Percentiles rank a stretch among this genome's conserved stretches.
Conservation (phyloP, 257 asterid species). For the Lantana camara region DNA sequence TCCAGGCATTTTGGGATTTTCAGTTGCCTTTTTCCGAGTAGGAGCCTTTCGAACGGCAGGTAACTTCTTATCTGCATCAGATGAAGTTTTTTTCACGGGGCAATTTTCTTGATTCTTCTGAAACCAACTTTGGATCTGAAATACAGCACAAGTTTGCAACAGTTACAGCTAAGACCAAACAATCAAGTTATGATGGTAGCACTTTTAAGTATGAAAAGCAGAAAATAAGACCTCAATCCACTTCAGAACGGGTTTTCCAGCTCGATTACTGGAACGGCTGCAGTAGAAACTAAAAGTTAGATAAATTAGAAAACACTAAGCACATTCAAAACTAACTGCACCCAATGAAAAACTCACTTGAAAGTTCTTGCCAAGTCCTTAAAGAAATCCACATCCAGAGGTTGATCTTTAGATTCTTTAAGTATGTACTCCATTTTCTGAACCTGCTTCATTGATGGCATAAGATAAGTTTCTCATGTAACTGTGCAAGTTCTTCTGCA, state of each 20-base stretch:
- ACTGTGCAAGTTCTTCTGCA: conserved; percentile 31
- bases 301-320: conserved; percentile 17
- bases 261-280: conserved; percentile 72
- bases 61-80: conserved; percentile 27
- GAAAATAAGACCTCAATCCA: conserved; percentile 69
- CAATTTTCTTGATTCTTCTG: conserved; percentile 39
- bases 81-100: conserved; percentile 34
- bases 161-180: conserved; percentile 15
- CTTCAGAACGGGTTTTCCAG: conserved; percentile 70
- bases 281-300: conserved; percentile 25
- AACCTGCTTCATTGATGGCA: conserved; percentile 48
- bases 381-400: conserved; percentile 45
- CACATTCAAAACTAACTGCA: conserved; percentile 13
- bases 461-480: conserved; percentile 28
- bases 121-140: conserved; percentile 74
- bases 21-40: conserved; percentile 29
- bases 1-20: conserved; percentile 27
- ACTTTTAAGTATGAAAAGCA: not conserved
- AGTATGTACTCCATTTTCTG: conserved; percentile 66
- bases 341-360: conserved; percentile 50
- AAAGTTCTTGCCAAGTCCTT: conserved; percentile 62
- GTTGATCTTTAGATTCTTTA: conserved; percentile 37
- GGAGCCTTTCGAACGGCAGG: conserved; percentile 33
- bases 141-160: conserved; percentile 12
- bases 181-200: conserved; percentile 15